Base-by-base conservation (phyloP, 805 yeast species). In the Cyberlindnera saturnus region DNA sequence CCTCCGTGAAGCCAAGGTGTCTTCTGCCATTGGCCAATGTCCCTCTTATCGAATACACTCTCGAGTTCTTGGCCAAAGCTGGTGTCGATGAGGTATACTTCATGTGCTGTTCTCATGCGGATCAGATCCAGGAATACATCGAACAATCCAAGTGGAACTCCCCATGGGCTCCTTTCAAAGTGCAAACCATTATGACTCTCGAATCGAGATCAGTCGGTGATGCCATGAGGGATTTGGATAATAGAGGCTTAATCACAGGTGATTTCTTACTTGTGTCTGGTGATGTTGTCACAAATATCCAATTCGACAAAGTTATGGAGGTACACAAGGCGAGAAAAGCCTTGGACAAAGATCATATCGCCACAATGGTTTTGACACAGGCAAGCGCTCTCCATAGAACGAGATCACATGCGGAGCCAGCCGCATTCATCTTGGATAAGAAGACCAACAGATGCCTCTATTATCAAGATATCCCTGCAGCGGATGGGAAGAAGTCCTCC, bases 121-220 rank as follows among this genome's bases (percentile, higher is more conserved):
- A 86, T 42, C 89, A 84, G 68, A 81, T 93, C 50, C 87, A 86
- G 61, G 76, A 73, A 32, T 93, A 93, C 59, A 81, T 93, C 40
- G 87, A 82, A 52, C 60, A 66, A 6, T 81, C 87, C 30, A 82
- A 81, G 57, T 86, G 93, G 93, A 69, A 67, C 29, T 57, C 69
- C 15, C 71, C 79, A 1, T 77, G 81, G 59, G 78, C 95, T 3
- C 96, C 97, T 1, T 91, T 93, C 63, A 75, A 77, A 43, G 75
- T 93, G 36, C 77, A 79, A 38, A 84, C 95, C 3, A 77, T 91
- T 41, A 75, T 86, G 72, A 79, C 95, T 19, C 78, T 88, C 38
- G 96, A 91, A 62, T 81, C 93, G 10, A 70, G 90, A 62, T 86
- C 95, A 23, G 95, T 91, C 10, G 99, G 99, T 52, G 99, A 93